phyloP scores from a whole-genome alignment of 2,329 filamentous ascomycete genomes.

The Lithohypha guttulata region DNA sequence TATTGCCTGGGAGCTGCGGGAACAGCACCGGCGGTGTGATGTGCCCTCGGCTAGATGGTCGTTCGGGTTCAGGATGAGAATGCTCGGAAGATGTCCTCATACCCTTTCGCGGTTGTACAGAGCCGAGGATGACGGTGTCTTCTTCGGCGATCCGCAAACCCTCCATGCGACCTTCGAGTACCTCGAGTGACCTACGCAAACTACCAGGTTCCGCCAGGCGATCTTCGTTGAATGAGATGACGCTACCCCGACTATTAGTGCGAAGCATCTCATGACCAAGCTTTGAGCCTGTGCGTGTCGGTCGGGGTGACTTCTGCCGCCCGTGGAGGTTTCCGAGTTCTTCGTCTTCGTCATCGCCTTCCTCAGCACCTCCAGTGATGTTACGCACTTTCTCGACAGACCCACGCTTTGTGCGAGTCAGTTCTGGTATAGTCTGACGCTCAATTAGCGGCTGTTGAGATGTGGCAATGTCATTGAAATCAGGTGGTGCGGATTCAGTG shows the following conservation, averaged over 20 bases:
- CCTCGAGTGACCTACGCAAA: conserved; percentile 22
- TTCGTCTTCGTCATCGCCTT: conserved; percentile 89
- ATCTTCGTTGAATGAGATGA: conserved; percentile 40
- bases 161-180: conserved; percentile 26
- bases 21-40: conserved; percentile 45
- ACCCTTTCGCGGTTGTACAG: conserved; percentile 21
- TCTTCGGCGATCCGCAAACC: conserved; percentile 22
- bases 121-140: conserved; percentile 8
- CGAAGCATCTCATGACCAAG: conserved; percentile 96
- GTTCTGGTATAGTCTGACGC: conserved; percentile 60
- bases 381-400: conserved; percentile 57
- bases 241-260: conserved; percentile 84
- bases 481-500: conserved; percentile 46
- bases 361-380: conserved; percentile 60
- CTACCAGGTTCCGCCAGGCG: conserved; percentile 24
- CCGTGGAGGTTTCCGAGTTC: conserved; percentile 56
- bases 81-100: conserved; percentile 22
- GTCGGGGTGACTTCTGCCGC: conserved; percentile 43
- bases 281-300: conserved; percentile 65
- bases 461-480: conserved; percentile 25
- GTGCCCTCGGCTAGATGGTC: conserved; percentile 21
- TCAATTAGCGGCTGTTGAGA: conserved; percentile 30
- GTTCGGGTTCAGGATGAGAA: conserved; percentile 23
- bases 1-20: conserved; percentile 33
- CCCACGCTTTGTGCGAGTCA: conserved; percentile 63